Evolutionary conservation across 179 eudicot genomes (phyloP).

Genomic region (Spinacia oleracea): DNA sequence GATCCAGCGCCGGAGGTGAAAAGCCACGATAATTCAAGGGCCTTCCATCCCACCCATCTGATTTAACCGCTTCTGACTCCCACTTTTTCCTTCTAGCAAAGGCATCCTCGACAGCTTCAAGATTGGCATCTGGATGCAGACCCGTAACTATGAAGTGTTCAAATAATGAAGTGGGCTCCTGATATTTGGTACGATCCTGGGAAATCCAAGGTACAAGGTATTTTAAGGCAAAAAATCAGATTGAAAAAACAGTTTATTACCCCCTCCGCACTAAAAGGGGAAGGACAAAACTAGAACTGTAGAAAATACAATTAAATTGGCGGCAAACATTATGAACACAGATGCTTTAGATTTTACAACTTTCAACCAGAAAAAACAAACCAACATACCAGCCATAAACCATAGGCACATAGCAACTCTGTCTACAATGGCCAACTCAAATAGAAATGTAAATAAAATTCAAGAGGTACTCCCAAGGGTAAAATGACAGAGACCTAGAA

Average conservation of each 20-base stretch:
- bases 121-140: constrained; percentile 81
- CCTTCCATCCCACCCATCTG: constrained; percentile 38
- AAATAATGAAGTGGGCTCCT: constrained; percentile 77
- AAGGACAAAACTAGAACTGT: background rate
- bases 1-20: constrained; percentile 66
- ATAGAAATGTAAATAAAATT: too few species aligned
- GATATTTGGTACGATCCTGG: constrained; percentile 64
- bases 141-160: constrained; percentile 91
- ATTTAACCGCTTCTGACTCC: constrained; percentile 52
- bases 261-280: background rate
- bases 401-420: background rate
- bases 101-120: constrained; percentile 75
- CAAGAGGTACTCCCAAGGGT: too few species aligned
- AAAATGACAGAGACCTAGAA: background rate
- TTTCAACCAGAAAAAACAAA: background rate
- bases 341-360: background rate
- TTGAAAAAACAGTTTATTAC: background rate
- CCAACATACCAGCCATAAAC: background rate
- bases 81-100: constrained; percentile 73
- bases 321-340: background rate
- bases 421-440: background rate
- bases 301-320: background rate
- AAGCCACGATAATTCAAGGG: constrained; percentile 41
- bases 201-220: constrained; percentile 22
- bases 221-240: constrained; percentile 2